Percentiles rank a stretch among this genome's conserved stretches.
These are phyloP conservation scores for Emydomyces testavorans DNA, from an alignment of 2,329 filamentous ascomycete species.

Conservation along the genomic window DNA sequence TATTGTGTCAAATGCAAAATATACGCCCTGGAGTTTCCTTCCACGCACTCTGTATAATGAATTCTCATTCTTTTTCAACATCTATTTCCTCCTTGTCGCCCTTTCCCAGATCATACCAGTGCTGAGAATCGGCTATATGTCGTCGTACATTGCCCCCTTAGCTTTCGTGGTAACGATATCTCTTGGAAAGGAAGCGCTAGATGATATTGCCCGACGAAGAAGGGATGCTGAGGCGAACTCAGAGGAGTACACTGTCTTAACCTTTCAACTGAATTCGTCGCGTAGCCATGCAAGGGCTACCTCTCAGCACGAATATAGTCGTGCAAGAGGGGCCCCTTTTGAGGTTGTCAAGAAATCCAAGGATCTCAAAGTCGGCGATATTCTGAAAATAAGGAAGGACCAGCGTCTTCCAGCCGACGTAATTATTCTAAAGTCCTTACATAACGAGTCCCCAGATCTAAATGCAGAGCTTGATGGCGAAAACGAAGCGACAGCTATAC, in stretches of 20 bases:
- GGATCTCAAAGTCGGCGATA: constrained; percentile 85
- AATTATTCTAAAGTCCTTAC: constrained; percentile 74
- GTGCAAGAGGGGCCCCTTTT: constrained; percentile 34
- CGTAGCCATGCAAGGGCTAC: constrained; percentile 12
- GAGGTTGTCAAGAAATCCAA: constrained; percentile 72
- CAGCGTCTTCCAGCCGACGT: constrained; percentile 92
- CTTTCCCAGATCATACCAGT: constrained; percentile 84
- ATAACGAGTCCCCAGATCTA: not conserved
- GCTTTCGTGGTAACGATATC: constrained; percentile 88
- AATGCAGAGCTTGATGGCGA: not conserved
- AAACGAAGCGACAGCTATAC: not conserved
- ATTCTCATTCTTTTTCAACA: constrained; percentile 99
- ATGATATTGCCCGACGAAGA: constrained; percentile 75
- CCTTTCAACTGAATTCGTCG: constrained; percentile 45
- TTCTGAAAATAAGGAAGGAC: constrained; percentile 84
- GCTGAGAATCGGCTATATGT: constrained; percentile 83
- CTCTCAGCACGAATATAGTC: constrained; percentile 22
- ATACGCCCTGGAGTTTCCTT: constrained; percentile 87
- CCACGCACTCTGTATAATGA: constrained; percentile 95
- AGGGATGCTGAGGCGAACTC: constrained; percentile 91
- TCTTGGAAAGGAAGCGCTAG: constrained; percentile 86
- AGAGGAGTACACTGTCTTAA: constrained; percentile 69
- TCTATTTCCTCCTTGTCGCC: constrained; percentile 94
- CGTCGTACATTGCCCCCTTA: constrained; percentile 84
- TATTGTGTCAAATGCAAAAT: constrained; percentile 92